Percentiles rank a stretch among this genome's conserved stretches.
phyloP scores from a whole-genome alignment of 345 rosid genomes.

The Eucalyptus dawsonii region DNA sequence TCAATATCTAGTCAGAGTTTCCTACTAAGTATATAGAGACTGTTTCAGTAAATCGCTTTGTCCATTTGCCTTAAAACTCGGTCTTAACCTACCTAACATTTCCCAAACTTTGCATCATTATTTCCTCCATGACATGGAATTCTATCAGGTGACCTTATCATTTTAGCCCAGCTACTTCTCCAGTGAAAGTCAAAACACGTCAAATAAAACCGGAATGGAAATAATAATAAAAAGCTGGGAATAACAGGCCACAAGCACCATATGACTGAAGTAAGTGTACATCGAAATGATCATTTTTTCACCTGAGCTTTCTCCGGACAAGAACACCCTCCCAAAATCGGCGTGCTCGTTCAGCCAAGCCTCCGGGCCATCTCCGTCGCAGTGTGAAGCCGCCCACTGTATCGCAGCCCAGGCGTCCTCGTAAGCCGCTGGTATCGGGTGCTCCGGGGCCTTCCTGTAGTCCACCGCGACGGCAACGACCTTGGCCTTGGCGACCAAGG shows the following conservation, averaged over 20 bases:
- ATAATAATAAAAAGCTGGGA: background rate
- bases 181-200: background rate
- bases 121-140: background rate
- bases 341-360: slow-evolving; percentile 44
- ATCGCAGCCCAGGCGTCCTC: slow-evolving; percentile 70
- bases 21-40: background rate
- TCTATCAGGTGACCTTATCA: background rate
- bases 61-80: background rate
- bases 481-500: slow-evolving; percentile 17
- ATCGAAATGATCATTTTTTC: background rate
- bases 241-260: background rate
- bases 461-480: slow-evolving; percentile 44
- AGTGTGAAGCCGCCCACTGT: slow-evolving; percentile 18
- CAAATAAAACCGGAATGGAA: background rate
- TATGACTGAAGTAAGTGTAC: background rate
- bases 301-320: slow-evolving; percentile 74
- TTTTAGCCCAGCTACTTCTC: background rate
- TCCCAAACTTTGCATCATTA: background rate
- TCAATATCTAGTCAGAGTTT: background rate
- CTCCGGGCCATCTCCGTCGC: background rate
- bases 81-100: too few relatives aligned
- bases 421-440: slow-evolving; percentile 56
- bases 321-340: slow-evolving; percentile 25
- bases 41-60: background rate
- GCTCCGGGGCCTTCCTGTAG: slow-evolving; percentile 64